Evolutionary conservation across 352 stramenopile species (phyloP), one percentile per base, ranked within the genome.

Genomic region (Pythium inflatum): DNA sequence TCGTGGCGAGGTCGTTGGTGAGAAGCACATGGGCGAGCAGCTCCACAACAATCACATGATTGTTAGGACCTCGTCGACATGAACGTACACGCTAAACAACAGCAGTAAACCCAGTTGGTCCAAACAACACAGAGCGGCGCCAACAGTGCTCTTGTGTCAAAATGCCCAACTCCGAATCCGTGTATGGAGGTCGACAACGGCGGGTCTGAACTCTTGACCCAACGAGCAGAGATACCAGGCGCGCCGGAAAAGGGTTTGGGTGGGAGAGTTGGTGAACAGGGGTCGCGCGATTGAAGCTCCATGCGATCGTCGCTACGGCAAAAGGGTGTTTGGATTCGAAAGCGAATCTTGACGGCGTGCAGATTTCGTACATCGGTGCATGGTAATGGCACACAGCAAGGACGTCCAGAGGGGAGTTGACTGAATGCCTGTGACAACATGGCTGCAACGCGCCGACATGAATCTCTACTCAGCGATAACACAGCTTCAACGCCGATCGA

Each of bases 251-350:
- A 48, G 48, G 41, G 31, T 56, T 34, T 9, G 31, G 24, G 12
- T 28, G 46, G 30, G 46, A 33, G 22, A 45, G 22, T 1, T 9
- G 25, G 40, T 53, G 55, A 14, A 24, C 14, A 51, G 31, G 28
- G 46, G 46, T 56, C 49, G 53, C 38, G 18, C 16, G 16, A 30
- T 70, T 70, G 63, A 70, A 70, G 63, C 30, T 64, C n/a, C 13
- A 14, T 43, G 62, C 62, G 62, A 70, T 33, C 59, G 45, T 45
- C 45, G 30, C 36, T 13, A 55, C 27, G 40, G 36, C 16, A 12
- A 31, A 54, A 18, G 13, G 20, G 7, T 25, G 16, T 5, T 3
- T 16, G 55, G 64, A 71, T 71, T 71, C 64, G 61, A 71, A 71
- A 65, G 53, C 38, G 64, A 71, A 71, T 71, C 64, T 71, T 45